Evolutionary conservation across 2,329 filamentous ascomycete species (phyloP).

Genomic region (Fusarium pseudonygamai): DNA sequence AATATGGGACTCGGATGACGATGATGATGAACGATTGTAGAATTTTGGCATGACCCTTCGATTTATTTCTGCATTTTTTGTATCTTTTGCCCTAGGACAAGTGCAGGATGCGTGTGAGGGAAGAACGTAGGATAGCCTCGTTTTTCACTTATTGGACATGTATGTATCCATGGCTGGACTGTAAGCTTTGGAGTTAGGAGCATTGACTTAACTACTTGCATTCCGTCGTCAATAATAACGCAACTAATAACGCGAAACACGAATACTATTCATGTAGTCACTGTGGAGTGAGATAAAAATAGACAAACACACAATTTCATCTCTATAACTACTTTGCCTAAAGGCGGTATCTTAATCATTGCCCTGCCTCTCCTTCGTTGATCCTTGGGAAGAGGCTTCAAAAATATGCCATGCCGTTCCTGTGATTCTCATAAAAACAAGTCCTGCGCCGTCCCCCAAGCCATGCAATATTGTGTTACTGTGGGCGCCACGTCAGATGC

Average conservation of each 20-base stretch:
- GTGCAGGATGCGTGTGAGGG: not conserved
- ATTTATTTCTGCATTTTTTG: not conserved
- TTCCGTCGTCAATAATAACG: not conserved
- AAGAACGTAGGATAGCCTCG: not conserved
- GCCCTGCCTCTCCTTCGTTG: slow-evolving; percentile 6
- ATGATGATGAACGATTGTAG: slow-evolving; percentile 36
- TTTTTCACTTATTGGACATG: not conserved
- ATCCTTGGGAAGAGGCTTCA: slow-evolving; percentile 17
- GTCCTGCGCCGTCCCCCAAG: slow-evolving; percentile 38
- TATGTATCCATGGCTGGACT: slow-evolving; percentile 1
- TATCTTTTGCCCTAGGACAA: not conserved
- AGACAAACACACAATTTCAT: slow-evolving; percentile 40
- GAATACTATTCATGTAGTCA: not conserved
- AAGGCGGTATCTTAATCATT: slow-evolving; percentile 26
- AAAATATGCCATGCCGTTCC: slow-evolving; percentile 29
- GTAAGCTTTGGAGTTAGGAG: slow-evolving; percentile 21
- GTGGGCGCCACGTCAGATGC: slow-evolving; percentile 19
- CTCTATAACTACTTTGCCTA: slow-evolving; percentile 41
- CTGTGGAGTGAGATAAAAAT: not conserved
- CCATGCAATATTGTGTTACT: slow-evolving; percentile 41
- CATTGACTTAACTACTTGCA: not conserved
- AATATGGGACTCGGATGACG: slow-evolving; percentile 53
- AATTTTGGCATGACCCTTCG: not conserved
- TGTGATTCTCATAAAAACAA: slow-evolving; percentile 30
- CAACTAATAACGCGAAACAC: not conserved